A percentile compares a stretch with the other conserved stretches of the same genome.
Conservation (phyloP, 768 basidiomycete genomes). For the Lentinus tigrinus region DNA sequence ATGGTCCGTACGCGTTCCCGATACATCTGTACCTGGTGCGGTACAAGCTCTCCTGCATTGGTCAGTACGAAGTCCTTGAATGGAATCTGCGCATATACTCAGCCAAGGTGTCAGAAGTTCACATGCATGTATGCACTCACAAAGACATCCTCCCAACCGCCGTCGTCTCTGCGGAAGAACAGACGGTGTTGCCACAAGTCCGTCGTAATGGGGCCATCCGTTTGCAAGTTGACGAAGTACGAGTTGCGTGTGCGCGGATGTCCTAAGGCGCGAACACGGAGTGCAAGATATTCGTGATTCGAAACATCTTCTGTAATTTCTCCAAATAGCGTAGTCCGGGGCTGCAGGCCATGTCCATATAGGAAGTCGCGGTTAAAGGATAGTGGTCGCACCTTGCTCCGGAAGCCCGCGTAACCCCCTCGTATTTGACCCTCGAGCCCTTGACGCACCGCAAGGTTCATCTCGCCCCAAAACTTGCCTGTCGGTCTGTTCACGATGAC, state of each 20-base stretch:
- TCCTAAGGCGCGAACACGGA: slow-evolving; percentile 78
- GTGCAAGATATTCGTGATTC: slow-evolving; percentile 73
- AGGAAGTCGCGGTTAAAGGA: not conserved
- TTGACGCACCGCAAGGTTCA: slow-evolving; percentile 67
- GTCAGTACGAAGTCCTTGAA: slow-evolving; percentile 74
- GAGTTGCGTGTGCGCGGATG: slow-evolving; percentile 73
- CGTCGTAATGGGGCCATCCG: slow-evolving; percentile 73
- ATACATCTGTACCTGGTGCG: slow-evolving; percentile 73
- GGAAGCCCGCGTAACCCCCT: slow-evolving; percentile 88
- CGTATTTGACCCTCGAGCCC: slow-evolving; percentile 69
- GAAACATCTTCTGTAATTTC: slow-evolving; percentile 83
- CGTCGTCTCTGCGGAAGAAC: slow-evolving; percentile 66
- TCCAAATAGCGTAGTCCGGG: slow-evolving; percentile 83
- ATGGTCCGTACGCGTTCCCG: slow-evolving; percentile 74
- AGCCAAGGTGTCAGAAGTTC: slow-evolving; percentile 2
- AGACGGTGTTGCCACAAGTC: slow-evolving; percentile 96
- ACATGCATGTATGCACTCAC: slow-evolving; percentile 41
- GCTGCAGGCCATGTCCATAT: slow-evolving; percentile 35
- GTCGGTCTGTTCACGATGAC: slow-evolving; percentile 46
- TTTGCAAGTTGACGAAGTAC: slow-evolving; percentile 95
- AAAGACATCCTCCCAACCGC: slow-evolving; percentile 79
- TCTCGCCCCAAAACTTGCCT: slow-evolving; percentile 77
- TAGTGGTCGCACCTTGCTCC: slow-evolving; percentile 62
- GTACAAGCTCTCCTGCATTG: slow-evolving; percentile 67
- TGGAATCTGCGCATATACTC: slow-evolving; percentile 58